Evolutionary conservation across 1,139 yeast species (phyloP).

Genomic region (Yamadazyma blattariae): DNA sequence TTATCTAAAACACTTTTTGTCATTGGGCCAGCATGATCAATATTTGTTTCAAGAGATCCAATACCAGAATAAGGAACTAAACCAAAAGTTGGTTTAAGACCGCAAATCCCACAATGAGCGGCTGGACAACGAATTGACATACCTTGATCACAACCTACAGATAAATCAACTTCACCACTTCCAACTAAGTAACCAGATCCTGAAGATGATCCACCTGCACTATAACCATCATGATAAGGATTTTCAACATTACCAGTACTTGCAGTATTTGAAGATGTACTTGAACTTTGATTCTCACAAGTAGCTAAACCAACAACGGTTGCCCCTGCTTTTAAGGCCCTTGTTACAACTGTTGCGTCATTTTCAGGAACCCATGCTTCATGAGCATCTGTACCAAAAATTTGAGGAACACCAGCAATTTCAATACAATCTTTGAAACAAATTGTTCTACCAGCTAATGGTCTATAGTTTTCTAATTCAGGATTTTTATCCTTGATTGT

Average conservation of each 20-base stretch:
- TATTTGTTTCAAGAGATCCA: constrained; percentile 14
- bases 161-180: constrained; percentile 12
- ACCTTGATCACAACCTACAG: constrained; percentile 17
- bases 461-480: constrained; percentile 10
- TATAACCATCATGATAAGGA: constrained; percentile 13
- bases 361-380: constrained; percentile 27
- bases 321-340: constrained; percentile 31
- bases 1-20: constrained; percentile 26
- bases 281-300: constrained; percentile 34
- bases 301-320: constrained; percentile 30
- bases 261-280: constrained; percentile 32
- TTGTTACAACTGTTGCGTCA: constrained; percentile 32
- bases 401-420: constrained; percentile 30
- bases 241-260: constrained; percentile 20
- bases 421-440: constrained; percentile 32
- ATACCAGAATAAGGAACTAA: constrained; percentile 16
- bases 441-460: constrained; percentile 25
- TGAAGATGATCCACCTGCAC: constrained; percentile 15
- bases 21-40: constrained; percentile 16
- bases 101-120: constrained; percentile 15
- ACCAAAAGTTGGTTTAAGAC: constrained; percentile 16
- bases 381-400: constrained; percentile 30
- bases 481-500: constrained; percentile 27
- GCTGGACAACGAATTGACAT: constrained; percentile 15
- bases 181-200: constrained; percentile 15